Evolutionary conservation across 306 rosid species (phyloP), one percentile per base, ranked within the genome.

Genomic region (Castanospermum australe): DNA sequence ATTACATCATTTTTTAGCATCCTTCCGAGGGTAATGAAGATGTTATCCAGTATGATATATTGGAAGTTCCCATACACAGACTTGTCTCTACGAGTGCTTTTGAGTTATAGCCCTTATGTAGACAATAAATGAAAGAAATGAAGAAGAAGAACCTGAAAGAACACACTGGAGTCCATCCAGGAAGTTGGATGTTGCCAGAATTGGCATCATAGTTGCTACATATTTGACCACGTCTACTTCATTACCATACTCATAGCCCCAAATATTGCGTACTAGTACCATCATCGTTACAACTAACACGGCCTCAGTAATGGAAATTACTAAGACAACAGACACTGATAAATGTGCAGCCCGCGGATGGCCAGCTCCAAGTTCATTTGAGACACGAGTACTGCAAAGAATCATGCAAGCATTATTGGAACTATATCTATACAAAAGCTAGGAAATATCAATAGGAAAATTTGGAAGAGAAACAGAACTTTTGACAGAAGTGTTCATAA

Each of bases 121-220:
- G 18, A 50, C 13, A 32, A 18, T 5, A 55, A 32, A 14, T 30
- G 8, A 32, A 61, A 78, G 52, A 30, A 35, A 62, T 32, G 15
- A 22, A 12, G 25, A 47, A 39, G 56, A 50, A 47, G 42, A 59
- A 84, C 96, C 96, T 87, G 97, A 88, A 78, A 90, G 94, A 77
- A 93, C 97, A 80, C 85, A 77, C 72, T 91, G 98, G 24, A 93
- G 54, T 60, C 92, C 97, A 72, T 91, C 98, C 3, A 93, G 50
- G 67, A 93, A 91, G 84, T 80, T 79, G 77, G 92, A 84, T 41
- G 59, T 25, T 25, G 97, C 94, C 33, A 93, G 85, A 76, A 93
- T 86, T 21, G 97, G 97, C 83, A 93, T 28, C 94, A 93, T 82
- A 75, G 0, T 25, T 52, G 92, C 92, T 18, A 91, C 82, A 57